Conservation (phyloP, 306 rosid species). For the Senna siamea region DNA sequence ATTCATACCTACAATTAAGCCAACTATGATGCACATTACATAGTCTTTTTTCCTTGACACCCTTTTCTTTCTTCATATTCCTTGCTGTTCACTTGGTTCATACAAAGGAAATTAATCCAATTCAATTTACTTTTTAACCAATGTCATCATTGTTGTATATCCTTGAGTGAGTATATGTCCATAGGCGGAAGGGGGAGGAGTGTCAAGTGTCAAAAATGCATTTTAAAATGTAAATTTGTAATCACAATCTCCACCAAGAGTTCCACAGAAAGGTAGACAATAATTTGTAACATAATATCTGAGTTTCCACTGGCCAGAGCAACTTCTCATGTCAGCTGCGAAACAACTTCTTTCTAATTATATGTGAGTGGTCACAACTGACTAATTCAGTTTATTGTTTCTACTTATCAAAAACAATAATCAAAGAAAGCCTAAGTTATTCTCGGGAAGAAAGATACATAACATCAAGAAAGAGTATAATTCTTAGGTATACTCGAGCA, state of each 20-base stretch:
- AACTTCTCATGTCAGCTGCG: conserved; percentile 6
- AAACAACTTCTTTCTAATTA: conserved; percentile 1
- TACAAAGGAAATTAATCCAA: background rate
- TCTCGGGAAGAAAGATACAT: background rate
- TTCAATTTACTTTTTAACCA: background rate
- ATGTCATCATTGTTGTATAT: background rate
- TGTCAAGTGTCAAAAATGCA: too few species aligned
- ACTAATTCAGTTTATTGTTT: conserved; percentile 13
- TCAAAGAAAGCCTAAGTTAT: background rate
- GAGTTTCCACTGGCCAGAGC: conserved; percentile 4
- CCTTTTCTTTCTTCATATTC: background rate
- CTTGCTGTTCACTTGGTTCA: background rate
- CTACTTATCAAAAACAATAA: background rate
- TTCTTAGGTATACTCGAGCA: background rate
- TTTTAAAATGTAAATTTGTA: too few species aligned
- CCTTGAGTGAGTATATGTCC: background rate
- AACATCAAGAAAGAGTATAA: conserved; percentile 4
- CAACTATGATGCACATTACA: conserved; percentile 16
- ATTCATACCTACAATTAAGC: conserved; percentile 23
- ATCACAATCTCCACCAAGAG: too few species aligned
- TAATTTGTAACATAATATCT: conserved; percentile 4
- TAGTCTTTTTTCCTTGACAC: background rate
- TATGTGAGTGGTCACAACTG: conserved; percentile 11
- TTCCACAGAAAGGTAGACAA: conserved; percentile 16
- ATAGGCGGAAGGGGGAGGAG: background rate